Conservation (phyloP, 2,329 filamentous ascomycete species). For the Podosphaera fusca region DNA sequence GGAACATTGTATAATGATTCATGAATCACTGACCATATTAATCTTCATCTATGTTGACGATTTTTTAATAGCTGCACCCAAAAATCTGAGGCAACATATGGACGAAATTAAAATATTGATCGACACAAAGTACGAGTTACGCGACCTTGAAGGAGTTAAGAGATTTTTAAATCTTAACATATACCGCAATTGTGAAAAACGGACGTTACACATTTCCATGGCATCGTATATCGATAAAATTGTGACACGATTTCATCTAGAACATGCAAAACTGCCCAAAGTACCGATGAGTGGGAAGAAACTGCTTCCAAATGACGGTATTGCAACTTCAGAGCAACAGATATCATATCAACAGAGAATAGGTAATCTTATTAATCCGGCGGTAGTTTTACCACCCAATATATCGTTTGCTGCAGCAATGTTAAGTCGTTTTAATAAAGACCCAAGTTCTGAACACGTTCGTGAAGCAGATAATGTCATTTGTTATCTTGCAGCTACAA, state of each 20-base stretch:
- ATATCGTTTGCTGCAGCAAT: neutral
- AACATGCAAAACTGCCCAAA: neutral
- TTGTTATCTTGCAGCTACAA: neutral
- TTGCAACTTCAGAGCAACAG: neutral
- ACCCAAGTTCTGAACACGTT: neutral
- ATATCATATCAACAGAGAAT: neutral
- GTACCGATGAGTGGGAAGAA: neutral
- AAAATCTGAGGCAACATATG: neutral
- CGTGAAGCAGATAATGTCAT: neutral
- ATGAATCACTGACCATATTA: neutral
- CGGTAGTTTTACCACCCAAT: neutral
- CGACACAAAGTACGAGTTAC: neutral
- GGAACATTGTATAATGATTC: slow-evolving; percentile 1
- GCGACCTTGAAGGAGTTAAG: slow-evolving; percentile 1
- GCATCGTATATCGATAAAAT: neutral
- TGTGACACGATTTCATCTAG: slow-evolving; percentile 1
- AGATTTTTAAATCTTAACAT: slow-evolving; percentile 1
- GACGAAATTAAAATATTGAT: neutral
- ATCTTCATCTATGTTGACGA: slow-evolving; percentile 1
- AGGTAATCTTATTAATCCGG: neutral
- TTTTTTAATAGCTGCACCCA: neutral
- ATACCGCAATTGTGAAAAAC: neutral
- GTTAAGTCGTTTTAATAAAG: neutral
- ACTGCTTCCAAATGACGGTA: neutral
- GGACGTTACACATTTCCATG: neutral